Evolutionary conservation across 164 flowering plant species (phyloP), one percentile per base, ranked within the genome.

Genomic region (Chimonanthus salicifolius): DNA sequence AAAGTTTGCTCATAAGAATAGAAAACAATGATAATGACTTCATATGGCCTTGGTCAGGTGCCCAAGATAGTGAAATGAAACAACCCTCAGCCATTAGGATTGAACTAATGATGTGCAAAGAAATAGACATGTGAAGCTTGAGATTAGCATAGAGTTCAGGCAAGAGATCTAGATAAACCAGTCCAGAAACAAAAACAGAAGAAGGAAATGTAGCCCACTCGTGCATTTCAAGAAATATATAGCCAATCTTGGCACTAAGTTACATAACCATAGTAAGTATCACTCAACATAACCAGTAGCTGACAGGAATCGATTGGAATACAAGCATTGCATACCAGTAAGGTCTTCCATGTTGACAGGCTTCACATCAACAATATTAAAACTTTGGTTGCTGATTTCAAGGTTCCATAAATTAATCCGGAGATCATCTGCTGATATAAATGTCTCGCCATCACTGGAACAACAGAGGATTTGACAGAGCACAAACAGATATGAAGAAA

Each of bases 301-400:
- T 33, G 33, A 33, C 33, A 33, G 7, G n/a, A 62, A 62, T 18
- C 5, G 20, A 20, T 66, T 46, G 68, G 68, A 45, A 66, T 33
- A 43, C 13, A 15, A 58, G 15, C 51, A 58, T 60, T 21, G 10
- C 20, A 15, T 82, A 92, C 97, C 97, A 60, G 94, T 92, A 72
- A 92, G 86, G 79, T 92, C 97, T 81, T 90, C 97, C 97, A 90
- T 92, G 81, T 92, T 92, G 74, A 88, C 83, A 75, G 97, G 97
- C 87, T 90, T 92, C 72, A 92, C 94, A 78, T 92, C 97, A 76
- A 92, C 92, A 80, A 92, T 89, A 64, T 92, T 92, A 79, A 92
- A 92, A 81, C 94, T 92, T 74, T 92, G 97, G 76, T 82, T 89
- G 79, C 97, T 86, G 72, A 92, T 88, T 83, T 90, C 97, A 82